phyloP scores from a whole-genome alignment of 1,284 basidiomycete genomes.

The Boletellus deceptivus region DNA sequence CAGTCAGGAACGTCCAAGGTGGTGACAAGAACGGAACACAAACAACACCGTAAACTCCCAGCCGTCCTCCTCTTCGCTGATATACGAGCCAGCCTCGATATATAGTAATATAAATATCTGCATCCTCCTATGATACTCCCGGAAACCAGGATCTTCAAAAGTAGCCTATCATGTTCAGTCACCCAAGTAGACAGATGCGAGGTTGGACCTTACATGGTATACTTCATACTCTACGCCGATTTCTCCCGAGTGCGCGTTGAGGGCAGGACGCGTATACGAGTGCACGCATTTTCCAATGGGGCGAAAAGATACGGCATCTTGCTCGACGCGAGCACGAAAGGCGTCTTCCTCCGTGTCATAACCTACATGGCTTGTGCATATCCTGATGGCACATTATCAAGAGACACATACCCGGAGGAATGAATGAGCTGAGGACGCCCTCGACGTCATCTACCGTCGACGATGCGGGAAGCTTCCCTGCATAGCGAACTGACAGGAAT shows the following conservation, averaged over 20 bases:
- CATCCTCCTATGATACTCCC: conserved; percentile 91
- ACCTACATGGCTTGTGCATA: conserved; percentile 37
- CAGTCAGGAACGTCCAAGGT: conserved; percentile 1
- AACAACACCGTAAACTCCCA: conserved; percentile 88
- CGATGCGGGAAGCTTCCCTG: conserved; percentile 64
- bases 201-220: conserved; percentile 67
- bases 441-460: conserved; percentile 89
- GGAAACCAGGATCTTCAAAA: conserved; percentile 87
- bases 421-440: conserved; percentile 72
- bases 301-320: conserved; percentile 71
- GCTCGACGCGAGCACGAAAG: conserved; percentile 69
- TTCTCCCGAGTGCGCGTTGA: conserved; percentile 34
- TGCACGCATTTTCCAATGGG: conserved; percentile 78
- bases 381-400: background rate
- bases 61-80: conserved; percentile 83
- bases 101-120: conserved; percentile 93
- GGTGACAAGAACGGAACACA: conserved; percentile 31
- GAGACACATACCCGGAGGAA: conserved; percentile 61
- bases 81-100: conserved; percentile 94
- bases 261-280: conserved; percentile 64
- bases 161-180: conserved; percentile 52
- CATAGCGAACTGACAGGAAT: conserved; percentile 70
- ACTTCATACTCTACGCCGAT: conserved; percentile 76
- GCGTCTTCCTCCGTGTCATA: conserved; percentile 64
- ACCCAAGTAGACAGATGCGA: conserved; percentile 2